These are phyloP conservation scores for Ligustrum vulgare DNA, from an alignment of 257 asterid genomes.

Conservation along the genomic window DNA sequence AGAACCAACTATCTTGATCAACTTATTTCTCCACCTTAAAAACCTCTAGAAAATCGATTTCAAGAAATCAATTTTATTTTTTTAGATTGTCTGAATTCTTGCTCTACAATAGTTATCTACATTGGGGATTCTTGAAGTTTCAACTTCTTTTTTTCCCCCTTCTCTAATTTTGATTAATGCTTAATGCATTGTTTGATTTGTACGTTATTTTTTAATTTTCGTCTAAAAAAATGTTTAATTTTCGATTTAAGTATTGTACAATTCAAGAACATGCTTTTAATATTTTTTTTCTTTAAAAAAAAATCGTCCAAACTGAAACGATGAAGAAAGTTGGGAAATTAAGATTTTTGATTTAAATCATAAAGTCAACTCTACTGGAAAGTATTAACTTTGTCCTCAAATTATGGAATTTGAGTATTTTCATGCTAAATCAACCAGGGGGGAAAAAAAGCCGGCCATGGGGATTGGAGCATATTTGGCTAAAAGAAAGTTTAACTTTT, in stretches of 20 bases:
- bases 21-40: background rate
- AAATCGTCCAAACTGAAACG: background rate
- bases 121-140: constrained; percentile 5
- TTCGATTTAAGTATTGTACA: background rate
- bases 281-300: background rate
- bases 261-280: background rate
- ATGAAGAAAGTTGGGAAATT: background rate
- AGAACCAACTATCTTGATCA: too few relatives aligned
- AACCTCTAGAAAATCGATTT: background rate
- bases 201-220: background rate
- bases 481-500: background rate
- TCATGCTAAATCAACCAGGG: background rate
- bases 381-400: background rate
- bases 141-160: background rate
- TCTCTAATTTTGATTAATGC: background rate
- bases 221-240: too few relatives aligned
- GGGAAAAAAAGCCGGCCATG: background rate
- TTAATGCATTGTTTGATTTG: constrained; percentile 15
- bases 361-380: background rate
- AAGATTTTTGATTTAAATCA: background rate
- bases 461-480: background rate
- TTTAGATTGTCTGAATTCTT: constrained; percentile 14
- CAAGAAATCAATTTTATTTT: background rate
- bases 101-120: constrained; percentile 16
- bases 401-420: background rate